These are phyloP conservation scores for Starmerella powellii DNA, from an alignment of 805 yeast genomes.

Conservation along the genomic window DNA sequence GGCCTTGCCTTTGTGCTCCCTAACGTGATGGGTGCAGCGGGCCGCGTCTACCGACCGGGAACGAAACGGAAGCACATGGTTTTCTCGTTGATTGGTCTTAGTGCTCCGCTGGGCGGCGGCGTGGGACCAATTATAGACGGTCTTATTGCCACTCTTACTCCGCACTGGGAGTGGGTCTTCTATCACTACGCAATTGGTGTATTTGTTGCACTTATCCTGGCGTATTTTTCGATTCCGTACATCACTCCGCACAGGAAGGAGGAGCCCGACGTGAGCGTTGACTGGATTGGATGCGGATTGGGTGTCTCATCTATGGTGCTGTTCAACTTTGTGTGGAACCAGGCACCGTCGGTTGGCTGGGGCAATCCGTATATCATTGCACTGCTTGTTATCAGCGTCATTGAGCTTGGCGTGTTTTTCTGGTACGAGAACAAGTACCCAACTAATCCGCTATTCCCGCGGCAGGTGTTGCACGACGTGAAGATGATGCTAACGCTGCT, in stretches of 20 bases:
- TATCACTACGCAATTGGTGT: conserved; percentile 33
- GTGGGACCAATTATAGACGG: conserved; percentile 40
- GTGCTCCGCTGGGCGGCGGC: conserved; percentile 52
- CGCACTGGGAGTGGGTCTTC: conserved; percentile 31
- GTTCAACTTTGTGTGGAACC: conserved; percentile 61
- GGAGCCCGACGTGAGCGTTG: conserved; percentile 31
- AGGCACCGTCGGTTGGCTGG: conserved; percentile 68
- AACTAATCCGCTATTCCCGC: conserved; percentile 48
- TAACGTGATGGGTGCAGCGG: conserved; percentile 47
- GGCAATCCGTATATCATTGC: conserved; percentile 40
- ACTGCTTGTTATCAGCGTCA: conserved; percentile 47
- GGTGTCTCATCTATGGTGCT: conserved; percentile 54
- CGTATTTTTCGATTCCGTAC: conserved; percentile 18
- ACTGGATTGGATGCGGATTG: conserved; percentile 41
- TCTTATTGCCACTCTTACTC: conserved; percentile 17
- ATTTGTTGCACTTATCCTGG: conserved; percentile 6
- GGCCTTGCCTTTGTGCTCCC: conserved; percentile 53
- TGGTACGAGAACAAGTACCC: conserved; percentile 37
- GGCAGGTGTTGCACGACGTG: conserved; percentile 21
- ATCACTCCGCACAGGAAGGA: conserved; percentile 13
- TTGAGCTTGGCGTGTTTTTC: conserved; percentile 33
- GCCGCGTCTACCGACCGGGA: conserved; percentile 26
- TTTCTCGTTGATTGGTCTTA: conserved; percentile 47
- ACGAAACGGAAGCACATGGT: conserved; percentile 38
- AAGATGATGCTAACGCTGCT: conserved; percentile 36